Base-by-base conservation (phyloP, 208 protist genomes). In the Crithidia bombi region DNA sequence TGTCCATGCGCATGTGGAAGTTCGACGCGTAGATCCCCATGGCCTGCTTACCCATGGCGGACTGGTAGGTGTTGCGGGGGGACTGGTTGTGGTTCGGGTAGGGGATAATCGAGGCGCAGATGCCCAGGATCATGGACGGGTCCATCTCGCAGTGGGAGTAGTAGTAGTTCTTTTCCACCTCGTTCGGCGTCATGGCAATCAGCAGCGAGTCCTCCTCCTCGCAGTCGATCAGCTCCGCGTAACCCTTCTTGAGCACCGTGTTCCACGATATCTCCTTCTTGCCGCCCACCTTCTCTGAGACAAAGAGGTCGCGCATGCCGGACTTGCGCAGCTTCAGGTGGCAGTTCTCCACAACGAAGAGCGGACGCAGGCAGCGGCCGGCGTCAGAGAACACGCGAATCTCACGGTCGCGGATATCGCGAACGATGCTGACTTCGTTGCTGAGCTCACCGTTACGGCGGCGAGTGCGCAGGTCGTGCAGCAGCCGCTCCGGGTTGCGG, bases 21-120 rank as follows among this genome's bases (percentile, higher is more conserved):
- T 99, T 99, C n/a, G 89, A 98, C 5, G 92, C 95, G 79, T 98
- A 98, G 25, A 90, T 88, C 21, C 98, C 98, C 51, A 99, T 97
- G 12, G 98, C 98, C 82, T 99, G 98, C 81, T 99, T 99, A 72
- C 99, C 99, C 99, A 99, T 99, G 65, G 99, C 98, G 74, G 98
- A 99, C 92, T 99, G 99, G 79, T 99, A 99, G 11, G 98, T 99
- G 81, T 99, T 99, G 47, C 99, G 89, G 32, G 99, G 98, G 3
- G 98, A 99, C 85, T 99, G 99, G 82, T 99, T 99, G 85, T 99
- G 99, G 91, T 99, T 98, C 21, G 99, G 99, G 85, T 98, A 99
- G 14, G 99, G 99, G 78, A 99, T 98, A 52, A 99, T 88, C 32
- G 94, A 96, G 12, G 97, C 98, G 59, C 90, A 87, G 58, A 97